Conservation (phyloP, 371 early-diverging fungal species). For the Nematocida sp. region DNA sequence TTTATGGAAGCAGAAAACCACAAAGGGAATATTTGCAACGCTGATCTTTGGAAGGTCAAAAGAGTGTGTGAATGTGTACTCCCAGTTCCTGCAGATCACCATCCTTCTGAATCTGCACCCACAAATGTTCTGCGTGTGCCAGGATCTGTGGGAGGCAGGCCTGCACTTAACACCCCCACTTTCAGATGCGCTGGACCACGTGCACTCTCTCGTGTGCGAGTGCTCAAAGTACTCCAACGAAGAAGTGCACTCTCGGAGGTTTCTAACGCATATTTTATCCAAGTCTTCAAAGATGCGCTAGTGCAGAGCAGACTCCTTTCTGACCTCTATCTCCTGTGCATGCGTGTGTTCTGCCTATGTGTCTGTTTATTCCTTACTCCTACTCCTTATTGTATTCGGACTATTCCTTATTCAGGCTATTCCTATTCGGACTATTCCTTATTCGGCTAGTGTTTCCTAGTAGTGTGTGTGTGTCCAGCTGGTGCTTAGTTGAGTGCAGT, state of each 20-base stretch:
- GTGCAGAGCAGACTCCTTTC: too few relatives aligned
- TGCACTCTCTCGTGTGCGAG: neutral
- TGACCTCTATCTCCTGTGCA: too few relatives aligned
- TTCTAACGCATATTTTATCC: neutral
- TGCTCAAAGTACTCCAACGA: neutral
- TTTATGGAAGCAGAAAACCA: slow-evolving; percentile 8
- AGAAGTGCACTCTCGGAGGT: too few relatives aligned
- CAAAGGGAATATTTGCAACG: neutral
- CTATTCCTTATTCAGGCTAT: too few relatives aligned
- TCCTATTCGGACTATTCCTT: too few relatives aligned
- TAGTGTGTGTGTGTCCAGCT: too few relatives aligned
- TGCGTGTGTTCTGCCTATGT: too few relatives aligned
- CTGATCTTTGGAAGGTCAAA: slow-evolving; percentile 33
- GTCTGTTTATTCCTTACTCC: too few relatives aligned
- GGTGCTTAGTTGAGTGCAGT: too few relatives aligned
- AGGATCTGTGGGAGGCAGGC: slow-evolving; percentile 40
- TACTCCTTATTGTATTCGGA: too few relatives aligned
- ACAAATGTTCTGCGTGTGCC: slow-evolving; percentile 3
- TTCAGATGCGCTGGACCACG: neutral
- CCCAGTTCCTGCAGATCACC: neutral
- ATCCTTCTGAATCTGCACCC: neutral
- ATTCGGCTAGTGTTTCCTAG: too few relatives aligned
- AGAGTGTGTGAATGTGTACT: slow-evolving; percentile 10
- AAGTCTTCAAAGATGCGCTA: too few relatives aligned
- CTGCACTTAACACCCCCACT: neutral